Conservation (phyloP, 177 flowering plant genomes). For the Vitis hybrid region DNA sequence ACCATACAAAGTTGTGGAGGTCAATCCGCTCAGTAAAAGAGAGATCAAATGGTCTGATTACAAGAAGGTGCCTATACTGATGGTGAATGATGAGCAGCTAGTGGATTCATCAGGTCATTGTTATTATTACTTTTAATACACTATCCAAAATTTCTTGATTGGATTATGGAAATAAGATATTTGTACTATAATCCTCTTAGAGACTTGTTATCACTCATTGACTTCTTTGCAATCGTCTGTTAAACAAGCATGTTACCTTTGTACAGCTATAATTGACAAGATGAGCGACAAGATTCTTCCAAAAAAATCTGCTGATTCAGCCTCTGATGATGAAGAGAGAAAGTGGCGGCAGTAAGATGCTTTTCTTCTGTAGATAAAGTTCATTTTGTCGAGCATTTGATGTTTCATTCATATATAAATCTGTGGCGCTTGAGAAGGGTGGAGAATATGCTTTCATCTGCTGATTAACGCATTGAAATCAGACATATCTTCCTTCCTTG, state of each 20-base stretch:
- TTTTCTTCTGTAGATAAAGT: background rate
- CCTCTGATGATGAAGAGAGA: constrained; percentile 59
- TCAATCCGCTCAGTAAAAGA: constrained; percentile 88
- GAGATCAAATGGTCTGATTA: constrained; percentile 98
- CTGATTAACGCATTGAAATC: too few species aligned
- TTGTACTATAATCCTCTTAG: background rate
- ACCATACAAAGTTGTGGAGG: constrained; percentile 93
- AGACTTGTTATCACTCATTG: background rate
- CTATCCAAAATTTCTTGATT: background rate
- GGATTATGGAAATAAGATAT: background rate
- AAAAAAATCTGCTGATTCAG: constrained; percentile 7
- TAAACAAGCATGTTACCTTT: background rate
- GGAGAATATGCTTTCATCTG: too few species aligned
- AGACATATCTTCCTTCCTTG: too few species aligned
- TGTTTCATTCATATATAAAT: too few species aligned
- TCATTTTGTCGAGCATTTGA: too few species aligned
- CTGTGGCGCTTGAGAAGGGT: too few species aligned
- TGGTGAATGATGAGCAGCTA: constrained; percentile 80
- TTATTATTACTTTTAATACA: background rate
- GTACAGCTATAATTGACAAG: constrained; percentile 73
- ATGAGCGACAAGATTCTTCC: constrained; percentile 50
- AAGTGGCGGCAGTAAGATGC: constrained; percentile 73
- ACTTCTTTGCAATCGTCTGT: background rate
- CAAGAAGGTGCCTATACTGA: constrained; percentile 91
- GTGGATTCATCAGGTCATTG: constrained; percentile 86